phyloP scores from a whole-genome alignment of 2,329 filamentous ascomycete genomes.

The Epicoccum sorghinum region DNA sequence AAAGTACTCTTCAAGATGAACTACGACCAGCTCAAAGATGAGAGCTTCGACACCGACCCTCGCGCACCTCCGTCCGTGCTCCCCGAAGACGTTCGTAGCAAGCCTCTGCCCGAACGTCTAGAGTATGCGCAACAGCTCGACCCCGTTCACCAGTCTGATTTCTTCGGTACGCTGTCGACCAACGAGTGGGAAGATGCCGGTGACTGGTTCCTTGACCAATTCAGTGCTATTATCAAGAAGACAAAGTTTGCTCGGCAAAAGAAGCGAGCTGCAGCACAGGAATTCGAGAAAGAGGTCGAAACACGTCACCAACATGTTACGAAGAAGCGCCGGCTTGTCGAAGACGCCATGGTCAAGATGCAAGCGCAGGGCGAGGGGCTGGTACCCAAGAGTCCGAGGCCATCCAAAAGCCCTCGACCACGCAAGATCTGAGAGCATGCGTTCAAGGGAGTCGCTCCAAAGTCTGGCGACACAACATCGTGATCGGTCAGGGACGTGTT shows the following conservation, averaged over 20 bases:
- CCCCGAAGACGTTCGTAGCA: slow-evolving; percentile 32
- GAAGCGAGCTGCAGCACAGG: slow-evolving; percentile 59
- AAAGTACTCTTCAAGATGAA: slow-evolving; percentile 53
- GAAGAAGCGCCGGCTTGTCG: slow-evolving; percentile 56
- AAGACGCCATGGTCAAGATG: slow-evolving; percentile 60
- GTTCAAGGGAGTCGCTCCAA: no score
- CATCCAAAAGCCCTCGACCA: slow-evolving; percentile 27
- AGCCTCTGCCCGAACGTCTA: slow-evolving; percentile 39
- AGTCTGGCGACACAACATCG: no score
- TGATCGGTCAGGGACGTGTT: no score
- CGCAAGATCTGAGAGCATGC: slow-evolving; percentile 7
- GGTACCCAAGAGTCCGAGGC: slow-evolving; percentile 51
- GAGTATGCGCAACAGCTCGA: slow-evolving; percentile 31
- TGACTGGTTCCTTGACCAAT: slow-evolving; percentile 64
- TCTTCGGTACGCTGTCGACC: slow-evolving; percentile 60
- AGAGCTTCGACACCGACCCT: slow-evolving; percentile 55
- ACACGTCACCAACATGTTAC: slow-evolving; percentile 59
- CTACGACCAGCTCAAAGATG: slow-evolving; percentile 56
- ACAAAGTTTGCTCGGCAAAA: slow-evolving; percentile 60
- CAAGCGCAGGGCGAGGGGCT: slow-evolving; percentile 60
- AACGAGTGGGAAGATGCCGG: slow-evolving; percentile 67
- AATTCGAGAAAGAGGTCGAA: slow-evolving; percentile 62
- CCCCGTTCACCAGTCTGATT: slow-evolving; percentile 51
- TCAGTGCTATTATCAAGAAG: slow-evolving; percentile 57
- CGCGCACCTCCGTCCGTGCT: slow-evolving; percentile 23